These are phyloP conservation scores for Hippophae rhamnoides DNA, from an alignment of 306 rosid species.

Conservation along the genomic window DNA sequence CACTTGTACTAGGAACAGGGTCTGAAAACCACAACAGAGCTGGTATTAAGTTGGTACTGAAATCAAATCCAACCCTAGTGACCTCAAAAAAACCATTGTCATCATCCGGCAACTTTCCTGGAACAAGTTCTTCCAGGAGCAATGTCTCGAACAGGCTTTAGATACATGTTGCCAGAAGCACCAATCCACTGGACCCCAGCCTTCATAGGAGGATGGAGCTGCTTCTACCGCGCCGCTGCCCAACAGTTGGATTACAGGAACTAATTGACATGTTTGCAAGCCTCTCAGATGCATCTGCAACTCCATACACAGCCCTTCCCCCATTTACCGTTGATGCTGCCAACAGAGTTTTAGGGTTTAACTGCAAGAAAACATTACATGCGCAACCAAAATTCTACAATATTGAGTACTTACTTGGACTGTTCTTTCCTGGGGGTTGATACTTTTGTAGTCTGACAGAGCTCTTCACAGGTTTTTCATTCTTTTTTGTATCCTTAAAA, in stretches of 20 bases:
- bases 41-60: too few species aligned
- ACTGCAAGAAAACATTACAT: not conserved
- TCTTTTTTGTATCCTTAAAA: conserved; percentile 47
- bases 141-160: conserved; percentile 47
- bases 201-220: conserved; percentile 55
- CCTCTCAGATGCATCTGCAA: conserved; percentile 66
- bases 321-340: conserved; percentile 34
- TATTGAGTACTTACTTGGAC: conserved; percentile 43
- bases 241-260: conserved; percentile 36
- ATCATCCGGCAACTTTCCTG: conserved; percentile 72
- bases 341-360: conserved; percentile 7
- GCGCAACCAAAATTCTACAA: not conserved
- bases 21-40: too few species aligned
- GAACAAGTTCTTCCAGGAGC: conserved; percentile 47
- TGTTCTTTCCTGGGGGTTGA: conserved; percentile 64
- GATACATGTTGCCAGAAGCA: conserved; percentile 53
- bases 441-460: conserved; percentile 43
- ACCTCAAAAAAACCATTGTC: not conserved
- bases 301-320: conserved; percentile 48
- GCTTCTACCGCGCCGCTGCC: conserved; percentile 16
- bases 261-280: conserved; percentile 57
- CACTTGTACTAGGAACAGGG: too few species aligned
- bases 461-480: conserved; percentile 43
- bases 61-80: too few species aligned
- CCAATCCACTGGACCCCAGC: conserved; percentile 78